phyloP scores from a whole-genome alignment of 805 yeast genomes.

The Lipomyces starkeyi region DNA sequence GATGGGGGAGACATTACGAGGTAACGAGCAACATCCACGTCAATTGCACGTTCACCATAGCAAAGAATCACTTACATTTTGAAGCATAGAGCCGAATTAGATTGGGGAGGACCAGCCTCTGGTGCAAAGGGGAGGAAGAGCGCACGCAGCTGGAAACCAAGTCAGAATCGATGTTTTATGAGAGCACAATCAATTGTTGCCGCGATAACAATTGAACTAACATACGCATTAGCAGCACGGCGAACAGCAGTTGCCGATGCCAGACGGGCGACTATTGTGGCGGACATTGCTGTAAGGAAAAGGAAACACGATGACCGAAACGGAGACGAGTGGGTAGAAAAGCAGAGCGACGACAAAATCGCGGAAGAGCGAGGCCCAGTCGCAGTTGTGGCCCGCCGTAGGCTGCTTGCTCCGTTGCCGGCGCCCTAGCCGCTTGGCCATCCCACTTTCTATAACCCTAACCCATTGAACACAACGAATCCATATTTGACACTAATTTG shows the following conservation, averaged over 20 bases:
- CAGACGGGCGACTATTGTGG: conserved; percentile 33
- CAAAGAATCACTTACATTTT: conserved; percentile 41
- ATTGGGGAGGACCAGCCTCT: conserved; percentile 40
- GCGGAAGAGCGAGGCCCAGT: conserved; percentile 5
- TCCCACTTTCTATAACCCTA: background rate
- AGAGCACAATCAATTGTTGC: background rate
- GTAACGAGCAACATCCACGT: background rate
- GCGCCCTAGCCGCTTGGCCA: background rate
- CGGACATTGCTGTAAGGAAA: conserved; percentile 22
- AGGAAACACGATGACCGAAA: background rate
- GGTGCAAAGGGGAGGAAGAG: conserved; percentile 17
- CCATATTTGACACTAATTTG: too few species aligned
- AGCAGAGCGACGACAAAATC: conserved; percentile 10
- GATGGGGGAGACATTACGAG: background rate
- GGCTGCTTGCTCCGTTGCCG: background rate
- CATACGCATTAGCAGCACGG: conserved; percentile 28
- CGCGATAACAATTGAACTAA: background rate
- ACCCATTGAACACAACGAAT: too few species aligned
- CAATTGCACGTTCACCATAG: background rate
- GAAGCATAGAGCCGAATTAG: conserved; percentile 48
- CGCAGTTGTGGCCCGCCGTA: background rate
- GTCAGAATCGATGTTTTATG: background rate
- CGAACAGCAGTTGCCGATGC: conserved; percentile 34
- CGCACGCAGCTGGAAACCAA: conserved; percentile 18
- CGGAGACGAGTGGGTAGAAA: conserved; percentile 1